These are phyloP conservation scores for Primulina tabacum DNA, from an alignment of 257 asterid genomes.

Conservation along the genomic window DNA sequence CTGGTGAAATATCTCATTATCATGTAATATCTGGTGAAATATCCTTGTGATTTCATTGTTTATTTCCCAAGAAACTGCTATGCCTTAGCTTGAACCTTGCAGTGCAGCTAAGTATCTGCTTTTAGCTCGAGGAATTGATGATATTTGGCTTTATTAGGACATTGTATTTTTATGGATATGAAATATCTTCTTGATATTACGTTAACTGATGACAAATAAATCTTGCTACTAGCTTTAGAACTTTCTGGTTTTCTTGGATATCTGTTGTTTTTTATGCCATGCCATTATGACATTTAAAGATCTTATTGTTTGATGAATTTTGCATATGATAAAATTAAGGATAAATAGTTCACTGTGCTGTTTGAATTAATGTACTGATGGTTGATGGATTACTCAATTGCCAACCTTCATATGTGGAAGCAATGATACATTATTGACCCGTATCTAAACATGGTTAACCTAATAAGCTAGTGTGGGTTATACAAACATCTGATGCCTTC, in stretches of 20 bases:
- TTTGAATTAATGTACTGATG: conserved; percentile 19
- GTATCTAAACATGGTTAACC: conserved; percentile 19
- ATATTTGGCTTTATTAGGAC: conserved; percentile 16
- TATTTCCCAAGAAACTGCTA: not conserved
- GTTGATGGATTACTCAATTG: conserved; percentile 18
- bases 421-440: conserved; percentile 17
- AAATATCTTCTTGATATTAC: conserved; percentile 2
- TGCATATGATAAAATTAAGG: not conserved
- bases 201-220: not conserved
- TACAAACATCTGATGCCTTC: conserved; percentile 31
- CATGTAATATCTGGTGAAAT: not conserved
- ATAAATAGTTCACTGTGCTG: not conserved
- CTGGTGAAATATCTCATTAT: not conserved
- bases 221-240: conserved; percentile 14
- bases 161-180: conserved; percentile 4
- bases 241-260: conserved; percentile 9
- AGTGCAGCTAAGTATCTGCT: conserved; percentile 1
- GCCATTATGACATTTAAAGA: conserved; percentile 8
- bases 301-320: conserved; percentile 8
- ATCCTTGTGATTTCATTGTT: not conserved
- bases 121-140: not conserved
- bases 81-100: not conserved
- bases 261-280: conserved; percentile 17
- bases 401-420: conserved; percentile 1
- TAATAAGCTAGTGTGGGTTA: conserved; percentile 27